A percentile compares a stretch with the other conserved stretches of the same genome.
phyloP scores from a whole-genome alignment of 768 basidiomycete genomes.

The Leccinellum albellum region DNA sequence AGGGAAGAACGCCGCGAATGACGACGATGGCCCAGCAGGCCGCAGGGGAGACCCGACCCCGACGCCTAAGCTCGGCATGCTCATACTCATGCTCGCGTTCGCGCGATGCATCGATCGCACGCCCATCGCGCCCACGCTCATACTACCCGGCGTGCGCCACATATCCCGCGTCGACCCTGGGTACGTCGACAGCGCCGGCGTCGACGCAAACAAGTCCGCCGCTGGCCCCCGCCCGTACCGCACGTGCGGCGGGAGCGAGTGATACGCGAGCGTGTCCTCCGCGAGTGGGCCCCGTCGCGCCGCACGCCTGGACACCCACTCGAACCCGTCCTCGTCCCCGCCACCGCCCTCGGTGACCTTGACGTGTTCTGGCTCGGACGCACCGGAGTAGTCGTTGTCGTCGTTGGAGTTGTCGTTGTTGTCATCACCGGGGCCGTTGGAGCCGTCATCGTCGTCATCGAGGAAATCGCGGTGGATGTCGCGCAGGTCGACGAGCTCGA shows the following conservation, averaged over 20 bases:
- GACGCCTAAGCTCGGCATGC: constrained; percentile 34
- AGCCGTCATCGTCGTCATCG: constrained; percentile 67
- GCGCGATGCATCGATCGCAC: constrained; percentile 5
- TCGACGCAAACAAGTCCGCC: constrained; percentile 56
- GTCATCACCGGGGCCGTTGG: not conserved
- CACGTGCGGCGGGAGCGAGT: constrained; percentile 70
- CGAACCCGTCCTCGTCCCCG: constrained; percentile 73
- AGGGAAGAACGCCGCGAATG: constrained; percentile 27
- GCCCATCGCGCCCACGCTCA: not conserved
- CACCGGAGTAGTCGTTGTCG: constrained; percentile 42
- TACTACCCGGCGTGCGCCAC: constrained; percentile 32
- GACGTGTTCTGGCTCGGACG: constrained; percentile 35
- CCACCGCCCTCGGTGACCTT: constrained; percentile 43
- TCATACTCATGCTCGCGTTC: constrained; percentile 18
- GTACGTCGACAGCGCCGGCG: constrained; percentile 39
- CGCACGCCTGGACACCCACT: constrained; percentile 74
- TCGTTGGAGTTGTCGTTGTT: not conserved
- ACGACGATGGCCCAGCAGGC: not conserved
- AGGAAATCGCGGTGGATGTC: constrained; percentile 96
- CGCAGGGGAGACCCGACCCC: not conserved
- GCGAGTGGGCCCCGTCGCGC: constrained; percentile 47
- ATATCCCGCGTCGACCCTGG: constrained; percentile 38
- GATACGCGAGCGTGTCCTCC: constrained; percentile 54
- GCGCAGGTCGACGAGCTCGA: constrained; percentile 86
- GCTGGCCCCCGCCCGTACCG: constrained; percentile 59